Evolutionary conservation across 805 yeast genomes (phyloP), one percentile per base, ranked within the genome.

Genomic region (Yarrowia bubula): DNA sequence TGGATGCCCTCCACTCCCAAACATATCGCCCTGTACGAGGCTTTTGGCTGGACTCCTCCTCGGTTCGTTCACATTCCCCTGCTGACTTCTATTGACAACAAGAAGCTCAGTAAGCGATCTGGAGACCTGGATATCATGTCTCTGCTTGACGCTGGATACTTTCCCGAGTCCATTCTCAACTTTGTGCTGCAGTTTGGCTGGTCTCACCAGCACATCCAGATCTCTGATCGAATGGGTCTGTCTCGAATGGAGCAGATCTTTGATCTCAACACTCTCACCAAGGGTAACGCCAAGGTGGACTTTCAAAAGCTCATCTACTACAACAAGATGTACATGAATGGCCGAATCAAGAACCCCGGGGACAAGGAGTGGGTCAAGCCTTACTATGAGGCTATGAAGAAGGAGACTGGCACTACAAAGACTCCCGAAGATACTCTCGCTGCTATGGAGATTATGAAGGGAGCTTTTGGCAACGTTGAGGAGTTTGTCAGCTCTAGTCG

Each of bases 1-100:
- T 95, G 99, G 99, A 77, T 95, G 10, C 89, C 96, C 0, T 90
- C 98, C 0, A 95, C 99, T 0, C 97, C 98, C 1, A 93, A 92
- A 71, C 99, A 95, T 72, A 81, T 92, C 51, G 93, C 97, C 0
- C 74, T 95, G 61, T 96, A 95, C 73, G 70, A 81, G 15, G 96
- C 97, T 0, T 87, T 93, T 73, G 90, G 89, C 0, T 93, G 98
- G 98, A 68, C 71, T 0, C 84, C 88, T 0, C 99, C 99, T 0
- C 71, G 80, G 17, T 95, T 85, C 73, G 81, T 89, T n/a, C 99
- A 95, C 73, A 88, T 95, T 57, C 99, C 99, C 0, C 77, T 95
- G 42, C 76, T 95, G 65, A 92, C 97, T 0, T 84, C 90, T 3
- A 72, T 84, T 4, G 78, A 75, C 48, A 79, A 78, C 65, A 74